Evolutionary conservation across 139 green algal genomes (phyloP), one percentile per base, ranked within the genome.

Genomic region (Astrephomene gubernaculifera): DNA sequence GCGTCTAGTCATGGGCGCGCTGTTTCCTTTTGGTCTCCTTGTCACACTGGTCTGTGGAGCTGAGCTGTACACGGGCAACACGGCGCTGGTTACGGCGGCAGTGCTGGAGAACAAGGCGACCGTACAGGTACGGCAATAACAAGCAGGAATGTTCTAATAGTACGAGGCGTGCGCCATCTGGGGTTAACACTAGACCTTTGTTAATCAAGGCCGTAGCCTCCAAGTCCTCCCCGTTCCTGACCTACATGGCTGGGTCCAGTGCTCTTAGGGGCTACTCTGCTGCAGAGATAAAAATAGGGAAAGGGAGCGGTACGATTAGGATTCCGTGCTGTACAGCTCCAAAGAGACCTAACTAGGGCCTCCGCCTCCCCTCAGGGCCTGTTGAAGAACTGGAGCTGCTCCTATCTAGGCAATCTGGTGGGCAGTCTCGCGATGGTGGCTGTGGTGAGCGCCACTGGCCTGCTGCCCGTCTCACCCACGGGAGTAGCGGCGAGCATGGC

Each of bases 21-120:
- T 95, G 31, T 92, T 97, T 67, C 94, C 94, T 29, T 92, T 92
- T 64, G 94, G 94, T 39, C 87, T 97, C 78, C 84, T 95, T 36
- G 91, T 94, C 81, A 92, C 92, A 31, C 76, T 94, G 7, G 67
- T 94, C 19, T 94, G 89, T 44, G 96, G 96, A 45, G 92, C 92
- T 10, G 95, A 98, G 91, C 93, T 98, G 53, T 98, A 96, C 89
- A 98, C 95, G 7, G 94, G 95, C 76, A 97, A 97, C 89, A 94
- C 94, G 31, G 89, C 92, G 0, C 29, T 96, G 2, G 87, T 96
- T 57, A 91, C 92, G 2, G 83, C 89, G 24, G 94, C 95, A 0
- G 63, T 94, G n/a, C 82, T 92, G 45, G 90, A 95, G 82, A 89
- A 88, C 1, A 94, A 93, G 83, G 89, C 91, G 21, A 81, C 85